A percentile compares a stretch with the other conserved stretches of the same genome.
phyloP scores from a whole-genome alignment of 2,329 filamentous ascomycete species.

The Plenodomus lindquistii region DNA sequence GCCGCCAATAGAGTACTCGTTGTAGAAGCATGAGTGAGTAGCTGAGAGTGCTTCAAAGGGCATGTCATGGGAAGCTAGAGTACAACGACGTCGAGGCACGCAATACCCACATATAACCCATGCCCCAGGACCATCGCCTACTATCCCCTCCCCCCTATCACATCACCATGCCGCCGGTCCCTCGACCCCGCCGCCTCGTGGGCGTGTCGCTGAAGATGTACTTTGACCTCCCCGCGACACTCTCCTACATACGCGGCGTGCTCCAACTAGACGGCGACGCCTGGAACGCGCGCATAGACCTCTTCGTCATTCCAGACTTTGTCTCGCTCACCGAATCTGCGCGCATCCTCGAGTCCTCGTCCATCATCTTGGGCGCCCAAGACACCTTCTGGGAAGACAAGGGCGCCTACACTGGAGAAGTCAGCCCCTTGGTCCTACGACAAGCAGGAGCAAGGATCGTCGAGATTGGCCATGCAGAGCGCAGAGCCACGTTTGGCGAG shows the following conservation, averaged over 20 bases:
- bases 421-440: slow-evolving; percentile 69
- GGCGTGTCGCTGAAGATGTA: slow-evolving; percentile 81
- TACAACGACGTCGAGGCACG: background rate
- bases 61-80: too few species aligned
- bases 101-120: background rate
- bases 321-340: slow-evolving; percentile 64
- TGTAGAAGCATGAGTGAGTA: too few species aligned
- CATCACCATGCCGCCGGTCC: slow-evolving; percentile 34
- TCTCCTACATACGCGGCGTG: slow-evolving; percentile 51
- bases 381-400: slow-evolving; percentile 71
- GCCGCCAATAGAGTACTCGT: background rate
- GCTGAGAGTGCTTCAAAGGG: too few species aligned
- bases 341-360: slow-evolving; percentile 54
- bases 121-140: background rate
- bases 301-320: slow-evolving; percentile 81
- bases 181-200: slow-evolving; percentile 63
- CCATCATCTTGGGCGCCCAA: slow-evolving; percentile 72
- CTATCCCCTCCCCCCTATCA: background rate
- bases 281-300: slow-evolving; percentile 61
- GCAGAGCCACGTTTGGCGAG: slow-evolving; percentile 72
- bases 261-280: slow-evolving; percentile 56
- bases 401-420: slow-evolving; percentile 78
- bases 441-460: slow-evolving; percentile 73
- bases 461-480: slow-evolving; percentile 81
- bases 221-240: slow-evolving; percentile 69